phyloP scores from a whole-genome alignment of 768 basidiomycete genomes.

The Gymnopilus junonius region DNA sequence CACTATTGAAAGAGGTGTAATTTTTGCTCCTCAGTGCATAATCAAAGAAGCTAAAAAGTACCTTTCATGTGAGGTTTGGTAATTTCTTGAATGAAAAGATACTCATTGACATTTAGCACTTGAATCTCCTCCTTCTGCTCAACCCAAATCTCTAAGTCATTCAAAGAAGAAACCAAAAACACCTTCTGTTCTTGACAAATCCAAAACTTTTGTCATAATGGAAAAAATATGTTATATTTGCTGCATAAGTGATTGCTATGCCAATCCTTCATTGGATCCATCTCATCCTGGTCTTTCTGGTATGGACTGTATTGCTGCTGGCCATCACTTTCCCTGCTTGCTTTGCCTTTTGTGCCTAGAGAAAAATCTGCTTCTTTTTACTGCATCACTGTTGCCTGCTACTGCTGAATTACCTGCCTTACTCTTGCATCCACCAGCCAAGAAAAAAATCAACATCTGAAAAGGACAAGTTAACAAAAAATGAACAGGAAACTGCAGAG shows the following conservation, averaged over 20 bases:
- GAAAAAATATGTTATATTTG: slow-evolving; percentile 9
- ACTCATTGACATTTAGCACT: not conserved
- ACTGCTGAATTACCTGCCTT: not conserved
- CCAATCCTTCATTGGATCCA: slow-evolving; percentile 7
- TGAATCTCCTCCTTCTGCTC: not conserved
- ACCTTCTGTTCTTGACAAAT: slow-evolving; percentile 3
- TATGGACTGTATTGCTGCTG: slow-evolving; percentile 4
- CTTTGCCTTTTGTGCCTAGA: not conserved
- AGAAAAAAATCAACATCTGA: not conserved
- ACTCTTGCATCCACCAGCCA: not conserved
- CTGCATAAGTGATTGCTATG: slow-evolving; percentile 4
- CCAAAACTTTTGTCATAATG: slow-evolving; percentile 7
- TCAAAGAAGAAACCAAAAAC: slow-evolving; percentile 6
- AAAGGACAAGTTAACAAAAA: not conserved
- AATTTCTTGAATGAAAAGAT: not conserved
- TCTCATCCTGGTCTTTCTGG: not conserved
- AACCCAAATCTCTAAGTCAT: not conserved
- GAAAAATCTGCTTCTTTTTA: not conserved
- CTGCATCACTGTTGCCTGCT: not conserved
- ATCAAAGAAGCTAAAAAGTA: not conserved
- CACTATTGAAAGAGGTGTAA: slow-evolving; percentile 4
- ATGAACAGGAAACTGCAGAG: not conserved
- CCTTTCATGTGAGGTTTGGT: not conserved
- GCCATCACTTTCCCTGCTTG: not conserved
- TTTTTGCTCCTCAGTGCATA: not conserved